These are phyloP conservation scores for Barnettozyma sucrosica DNA, from an alignment of 805 yeast species.

Conservation along the genomic window DNA sequence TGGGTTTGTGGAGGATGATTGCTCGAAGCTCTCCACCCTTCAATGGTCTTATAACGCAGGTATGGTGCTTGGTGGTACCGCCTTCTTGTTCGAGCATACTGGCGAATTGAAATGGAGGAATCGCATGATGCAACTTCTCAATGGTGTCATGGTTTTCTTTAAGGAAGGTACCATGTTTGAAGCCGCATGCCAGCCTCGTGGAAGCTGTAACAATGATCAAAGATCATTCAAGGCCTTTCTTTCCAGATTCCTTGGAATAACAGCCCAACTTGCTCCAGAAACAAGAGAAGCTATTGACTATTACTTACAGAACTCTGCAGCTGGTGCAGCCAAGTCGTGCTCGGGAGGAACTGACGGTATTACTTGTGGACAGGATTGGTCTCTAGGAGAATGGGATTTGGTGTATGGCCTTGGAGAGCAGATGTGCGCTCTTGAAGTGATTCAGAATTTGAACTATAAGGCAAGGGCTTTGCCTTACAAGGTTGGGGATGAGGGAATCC, in stretches of 20 bases:
- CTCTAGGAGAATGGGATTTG: conserved; percentile 60
- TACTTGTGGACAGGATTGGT: conserved; percentile 88
- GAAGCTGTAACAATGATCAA: conserved; percentile 76
- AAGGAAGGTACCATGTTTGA: conserved; percentile 59
- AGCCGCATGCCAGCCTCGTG: conserved; percentile 68
- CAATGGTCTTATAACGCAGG: conserved; percentile 92
- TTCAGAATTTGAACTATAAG: conserved; percentile 36
- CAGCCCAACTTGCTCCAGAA: conserved; percentile 66
- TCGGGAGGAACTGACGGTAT: conserved; percentile 83
- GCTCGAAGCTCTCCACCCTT: conserved; percentile 49
- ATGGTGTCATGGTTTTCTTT: conserved; percentile 55
- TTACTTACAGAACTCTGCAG: conserved; percentile 43
- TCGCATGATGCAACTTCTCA: conserved; percentile 50
- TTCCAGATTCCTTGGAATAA: conserved; percentile 65
- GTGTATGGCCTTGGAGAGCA: conserved; percentile 86
- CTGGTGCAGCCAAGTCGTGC: conserved; percentile 77
- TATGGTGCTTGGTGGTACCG: conserved; percentile 69
- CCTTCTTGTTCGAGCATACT: conserved; percentile 73
- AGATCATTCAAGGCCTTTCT: conserved; percentile 87
- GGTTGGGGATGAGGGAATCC: conserved; percentile 59
- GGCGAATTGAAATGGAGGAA: conserved; percentile 58
- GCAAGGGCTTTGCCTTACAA: conserved; percentile 54
- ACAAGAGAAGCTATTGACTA: conserved; percentile 28
- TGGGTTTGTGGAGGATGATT: conserved; percentile 51
- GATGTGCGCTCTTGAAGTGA: conserved; percentile 71